phyloP scores from a whole-genome alignment of 78 protist genomes.

The slime mould (Dictyostelium discoideum) region DNA sequence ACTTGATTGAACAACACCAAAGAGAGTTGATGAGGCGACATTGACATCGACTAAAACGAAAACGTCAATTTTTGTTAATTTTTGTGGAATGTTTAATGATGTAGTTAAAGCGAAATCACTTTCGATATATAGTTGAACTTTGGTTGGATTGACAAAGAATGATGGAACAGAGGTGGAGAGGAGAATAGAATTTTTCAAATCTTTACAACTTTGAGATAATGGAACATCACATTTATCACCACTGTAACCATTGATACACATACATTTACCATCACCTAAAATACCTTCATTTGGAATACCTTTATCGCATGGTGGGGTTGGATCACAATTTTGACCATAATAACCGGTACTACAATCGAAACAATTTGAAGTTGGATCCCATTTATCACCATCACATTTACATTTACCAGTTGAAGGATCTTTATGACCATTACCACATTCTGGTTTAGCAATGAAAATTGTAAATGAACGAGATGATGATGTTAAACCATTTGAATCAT shows the following conservation, averaged over 20 bases:
- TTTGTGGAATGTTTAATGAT: neutral
- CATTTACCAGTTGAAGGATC: neutral
- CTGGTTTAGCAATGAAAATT: neutral
- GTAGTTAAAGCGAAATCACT: neutral
- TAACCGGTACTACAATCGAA: neutral
- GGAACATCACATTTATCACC: constrained; percentile 27
- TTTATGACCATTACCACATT: constrained; percentile 17
- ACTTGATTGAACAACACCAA: neutral
- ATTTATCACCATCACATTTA: neutral
- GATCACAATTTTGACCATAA: constrained; percentile 45
- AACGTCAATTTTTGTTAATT: neutral
- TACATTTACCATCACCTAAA: constrained; percentile 50
- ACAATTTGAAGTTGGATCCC: constrained; percentile 34
- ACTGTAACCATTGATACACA: constrained; percentile 31
- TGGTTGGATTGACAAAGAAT: neutral
- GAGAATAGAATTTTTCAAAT: neutral
- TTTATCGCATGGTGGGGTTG: constrained; percentile 15
- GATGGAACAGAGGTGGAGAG: neutral
- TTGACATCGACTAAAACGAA: constrained; percentile 4
- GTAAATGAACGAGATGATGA: neutral
- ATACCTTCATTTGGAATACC: constrained; percentile 31
- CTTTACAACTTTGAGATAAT: neutral
- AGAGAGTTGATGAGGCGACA: neutral
- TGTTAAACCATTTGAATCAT: neutral
- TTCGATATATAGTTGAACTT: neutral